These are phyloP conservation scores for Cercospora sp. DNA, from an alignment of 2,329 filamentous ascomycete species.

Conservation along the genomic window DNA sequence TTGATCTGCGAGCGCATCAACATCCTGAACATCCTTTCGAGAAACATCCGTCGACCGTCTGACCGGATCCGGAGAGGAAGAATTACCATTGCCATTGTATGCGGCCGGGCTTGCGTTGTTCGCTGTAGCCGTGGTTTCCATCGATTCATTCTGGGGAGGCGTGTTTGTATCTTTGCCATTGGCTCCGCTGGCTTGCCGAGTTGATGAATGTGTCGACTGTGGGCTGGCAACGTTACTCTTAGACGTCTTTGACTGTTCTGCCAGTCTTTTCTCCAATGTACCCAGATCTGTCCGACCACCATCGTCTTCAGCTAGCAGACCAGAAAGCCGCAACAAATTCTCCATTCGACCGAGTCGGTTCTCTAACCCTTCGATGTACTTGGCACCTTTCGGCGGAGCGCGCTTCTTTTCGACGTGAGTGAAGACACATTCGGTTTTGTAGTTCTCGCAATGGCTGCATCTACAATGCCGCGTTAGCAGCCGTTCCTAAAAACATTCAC, in stretches of 20 bases:
- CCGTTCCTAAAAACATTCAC: too few relatives aligned
- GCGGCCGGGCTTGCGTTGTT: conserved; percentile 7
- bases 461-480: background rate
- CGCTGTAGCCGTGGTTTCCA: conserved; percentile 8
- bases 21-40: conserved; percentile 18
- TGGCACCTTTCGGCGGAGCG: conserved; percentile 93
- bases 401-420: conserved; percentile 99
- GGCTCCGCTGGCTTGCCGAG: conserved; percentile 12
- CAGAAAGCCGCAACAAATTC: conserved; percentile 80
- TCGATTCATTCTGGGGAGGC: conserved; percentile 13
- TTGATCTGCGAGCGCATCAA: conserved; percentile 82
- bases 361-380: conserved; percentile 96
- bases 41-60: conserved; percentile 8
- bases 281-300: conserved; percentile 82
- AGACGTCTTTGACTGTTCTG: conserved; percentile 48
- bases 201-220: conserved; percentile 29
- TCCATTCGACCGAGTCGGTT: conserved; percentile 96
- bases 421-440: conserved; percentile 96
- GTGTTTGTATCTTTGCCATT: conserved; percentile 17
- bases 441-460: conserved; percentile 85
- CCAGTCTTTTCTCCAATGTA: conserved; percentile 74
- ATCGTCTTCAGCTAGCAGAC: conserved; percentile 82
- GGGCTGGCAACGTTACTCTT: conserved; percentile 39
- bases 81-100: conserved; percentile 9
- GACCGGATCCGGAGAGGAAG: conserved; percentile 16